These are phyloP conservation scores for Nitzschia inconspicua DNA, from an alignment of 108 stramenopile species.

Conservation along the genomic window DNA sequence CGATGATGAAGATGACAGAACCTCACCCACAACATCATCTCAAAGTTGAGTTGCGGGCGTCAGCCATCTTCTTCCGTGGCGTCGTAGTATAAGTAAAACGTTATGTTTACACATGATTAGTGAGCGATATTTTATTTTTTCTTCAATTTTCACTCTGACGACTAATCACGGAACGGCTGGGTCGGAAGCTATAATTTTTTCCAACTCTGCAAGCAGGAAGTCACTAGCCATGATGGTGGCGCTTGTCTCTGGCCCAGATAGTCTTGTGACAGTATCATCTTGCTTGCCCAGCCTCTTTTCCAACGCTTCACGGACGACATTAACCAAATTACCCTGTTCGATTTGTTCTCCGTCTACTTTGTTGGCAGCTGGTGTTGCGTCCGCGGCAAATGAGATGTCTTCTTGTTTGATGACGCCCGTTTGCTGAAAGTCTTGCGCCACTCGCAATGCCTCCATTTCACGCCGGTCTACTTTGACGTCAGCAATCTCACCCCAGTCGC, in stretches of 20 bases:
- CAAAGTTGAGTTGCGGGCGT: no score
- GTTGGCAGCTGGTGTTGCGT: conserved; percentile 76
- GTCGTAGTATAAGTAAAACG: no score
- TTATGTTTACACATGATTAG: no score
- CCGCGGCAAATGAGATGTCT: conserved; percentile 52
- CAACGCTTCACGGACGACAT: conserved; percentile 71
- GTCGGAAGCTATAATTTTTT: conserved; percentile 22
- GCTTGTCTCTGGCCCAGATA: conserved; percentile 71
- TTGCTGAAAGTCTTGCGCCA: conserved; percentile 78
- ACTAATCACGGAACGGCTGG: conserved; percentile 7
- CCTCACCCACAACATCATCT: background rate
- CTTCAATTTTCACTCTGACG: background rate
- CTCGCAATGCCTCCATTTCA: conserved; percentile 80
- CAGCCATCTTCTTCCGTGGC: no score
- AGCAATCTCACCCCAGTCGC: conserved; percentile 82
- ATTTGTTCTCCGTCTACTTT: conserved; percentile 72
- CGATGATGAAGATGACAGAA: background rate
- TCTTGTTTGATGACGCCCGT: conserved; percentile 58
- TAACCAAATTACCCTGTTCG: conserved; percentile 76
- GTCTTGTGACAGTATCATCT: background rate
- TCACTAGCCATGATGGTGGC: conserved; percentile 84
- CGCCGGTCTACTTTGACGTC: conserved; percentile 80
- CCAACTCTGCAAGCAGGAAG: conserved; percentile 68
- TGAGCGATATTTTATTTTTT: no score
- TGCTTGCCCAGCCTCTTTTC: conserved; percentile 59